Evolutionary conservation across 1,284 basidiomycete species (phyloP).

Genomic region (Coniophora puteana): DNA sequence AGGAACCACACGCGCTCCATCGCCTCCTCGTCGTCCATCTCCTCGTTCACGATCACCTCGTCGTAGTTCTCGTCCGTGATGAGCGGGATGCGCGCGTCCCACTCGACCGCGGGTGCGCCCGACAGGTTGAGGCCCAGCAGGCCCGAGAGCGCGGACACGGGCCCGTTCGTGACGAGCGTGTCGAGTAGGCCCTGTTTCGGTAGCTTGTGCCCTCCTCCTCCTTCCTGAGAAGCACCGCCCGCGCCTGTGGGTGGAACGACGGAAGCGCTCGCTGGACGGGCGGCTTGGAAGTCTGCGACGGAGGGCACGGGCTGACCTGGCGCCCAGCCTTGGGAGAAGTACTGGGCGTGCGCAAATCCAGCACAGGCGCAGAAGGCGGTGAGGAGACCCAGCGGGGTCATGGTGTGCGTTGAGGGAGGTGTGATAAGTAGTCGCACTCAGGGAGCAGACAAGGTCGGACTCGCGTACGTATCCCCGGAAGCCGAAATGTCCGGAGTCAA

Average conservation of each 20-base stretch:
- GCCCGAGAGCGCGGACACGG: conserved; percentile 49
- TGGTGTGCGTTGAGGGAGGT: conserved; percentile 27
- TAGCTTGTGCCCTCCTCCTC: conserved; percentile 12
- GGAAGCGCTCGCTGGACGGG: too few relatives aligned
- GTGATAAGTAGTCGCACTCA: conserved; percentile 2
- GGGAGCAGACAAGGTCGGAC: background rate
- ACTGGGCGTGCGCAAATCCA: conserved; percentile 51
- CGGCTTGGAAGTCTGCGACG: too few relatives aligned
- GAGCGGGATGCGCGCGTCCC: conserved; percentile 69
- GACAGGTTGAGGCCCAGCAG: conserved; percentile 67
- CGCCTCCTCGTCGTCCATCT: conserved; percentile 58
- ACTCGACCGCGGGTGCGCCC: conserved; percentile 46
- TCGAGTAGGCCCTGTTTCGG: conserved; percentile 20
- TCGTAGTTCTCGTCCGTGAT: conserved; percentile 75
- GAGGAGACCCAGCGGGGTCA: conserved; percentile 43
- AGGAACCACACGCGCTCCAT: conserved; percentile 66
- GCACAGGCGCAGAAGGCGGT: conserved; percentile 32
- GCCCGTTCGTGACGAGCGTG: conserved; percentile 26
- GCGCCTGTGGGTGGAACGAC: conserved; percentile 14
- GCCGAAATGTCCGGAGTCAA: background rate
- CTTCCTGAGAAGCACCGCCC: too few relatives aligned
- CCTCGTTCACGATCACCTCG: conserved; percentile 64
- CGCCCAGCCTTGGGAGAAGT: conserved; percentile 74
- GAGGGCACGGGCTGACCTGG: conserved; percentile 58
- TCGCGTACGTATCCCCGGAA: background rate